Evolutionary conservation across 768 basidiomycete species (phyloP), one percentile per base, ranked within the genome.

Genomic region (Pluteus cervinus): DNA sequence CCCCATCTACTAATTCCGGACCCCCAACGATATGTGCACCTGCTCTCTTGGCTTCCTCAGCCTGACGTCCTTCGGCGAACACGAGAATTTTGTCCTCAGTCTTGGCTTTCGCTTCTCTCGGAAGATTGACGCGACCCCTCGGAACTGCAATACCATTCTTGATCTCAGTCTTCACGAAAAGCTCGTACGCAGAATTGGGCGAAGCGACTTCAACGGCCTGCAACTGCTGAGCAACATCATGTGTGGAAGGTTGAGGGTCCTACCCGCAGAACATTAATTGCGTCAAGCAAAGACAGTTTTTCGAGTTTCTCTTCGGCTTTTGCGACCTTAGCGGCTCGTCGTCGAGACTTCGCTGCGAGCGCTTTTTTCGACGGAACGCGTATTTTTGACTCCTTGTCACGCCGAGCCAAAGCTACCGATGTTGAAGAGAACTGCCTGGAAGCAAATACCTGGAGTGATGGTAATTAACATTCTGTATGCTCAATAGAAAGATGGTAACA

Each of bases 11-110:
- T 4, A 99, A 66, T 51, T 98, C 96, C 29, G 75, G 68, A 20
- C 92, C 94, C 31, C 96, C 96, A 11, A 97, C 88, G 43, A 85
- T 75, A 42, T 90, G 78, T 1, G 93, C 96, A 5, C 96, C 96
- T 4, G 89, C 88, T 29, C 69, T 75, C 58, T 73, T 81, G 0
- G 96, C 96, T 18, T 86, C 80, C 14, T 88, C 86, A 12, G 84
- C 88, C 35, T 75, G 69, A 39, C 78, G 68, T 4, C 89, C 89
- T 48, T 91, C 87, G 3, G 92, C 92, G 51, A 98, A 97, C 21
- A 94, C 91, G n/a, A 96, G 71, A 37, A 98, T 81, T 39, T 74
- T 79, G 43, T 87, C 85, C 49, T 81, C 75, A 23, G 68, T 53
- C 49, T 75, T 79, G 18, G 75, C 58, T 51, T 87, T 88, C 25